Base-by-base conservation (phyloP, 768 basidiomycete species). In the Pleurotus sapidus region DNA sequence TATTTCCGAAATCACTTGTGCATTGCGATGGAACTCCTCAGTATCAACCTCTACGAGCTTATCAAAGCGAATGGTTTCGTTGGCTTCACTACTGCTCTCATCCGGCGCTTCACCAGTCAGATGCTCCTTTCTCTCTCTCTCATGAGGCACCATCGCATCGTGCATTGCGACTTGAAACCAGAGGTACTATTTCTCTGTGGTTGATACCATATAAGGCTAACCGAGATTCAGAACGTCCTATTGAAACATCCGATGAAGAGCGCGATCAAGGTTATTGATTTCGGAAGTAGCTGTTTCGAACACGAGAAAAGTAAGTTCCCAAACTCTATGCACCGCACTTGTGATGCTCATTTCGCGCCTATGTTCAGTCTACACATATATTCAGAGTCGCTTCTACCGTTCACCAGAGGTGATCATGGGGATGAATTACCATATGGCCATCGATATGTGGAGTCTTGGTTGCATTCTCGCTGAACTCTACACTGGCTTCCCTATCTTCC, bases 371-470 rank as follows among this genome's bases (percentile, higher is more conserved):
- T 99, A 98, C 71, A 99, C 97, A 1, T 99, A 99, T 68, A 98
- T 99, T 62, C 97, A 98, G 72, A 96, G 94, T 74, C 92, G 97
- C 42, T 99, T 99, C 78, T 99, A 99, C 75, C 93, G 97, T n/a
- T 97, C 95, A 17, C 97, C 97, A 3, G 97, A 99, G 74, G 96
- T 99, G 64, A 99, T 99, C 56, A 84, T 99, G 39, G 97, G 97
- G 54, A 93, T 96, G 90, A 97, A 95, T 70, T 99, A 99, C 70
- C 93, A 96, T 68, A 98, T 97, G 94, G 95, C 92, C 34, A 96
- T 95, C 61, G 94, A 98, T 69, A 99, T 99, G 95, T 99, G 97
- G 97, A 96, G 94, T 77, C 72, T 99, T 63, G 97, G 97, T 38
- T 99, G 97, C 67, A 99, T 99, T 60, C 77, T 99, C 54, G 97